Evolutionary conservation across 495 filamentous ascomycete genomes (phyloP).

Genomic region (Penicillium samsonianum): DNA sequence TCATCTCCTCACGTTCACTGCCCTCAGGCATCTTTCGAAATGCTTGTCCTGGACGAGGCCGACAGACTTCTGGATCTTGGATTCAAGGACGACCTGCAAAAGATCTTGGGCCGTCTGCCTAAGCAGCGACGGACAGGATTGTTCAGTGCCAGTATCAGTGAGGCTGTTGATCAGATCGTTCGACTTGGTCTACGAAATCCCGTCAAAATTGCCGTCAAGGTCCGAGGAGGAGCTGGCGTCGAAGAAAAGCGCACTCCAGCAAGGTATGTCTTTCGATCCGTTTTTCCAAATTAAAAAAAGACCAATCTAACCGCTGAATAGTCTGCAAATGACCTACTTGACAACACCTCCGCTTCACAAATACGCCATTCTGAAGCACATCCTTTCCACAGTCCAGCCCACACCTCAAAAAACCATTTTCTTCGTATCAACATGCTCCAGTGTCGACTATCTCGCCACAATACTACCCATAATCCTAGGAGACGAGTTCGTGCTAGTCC

Average conservation of each 20-base stretch:
- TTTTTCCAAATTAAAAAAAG: background rate
- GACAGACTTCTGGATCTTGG: constrained; percentile 92
- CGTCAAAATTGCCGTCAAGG: constrained; percentile 88
- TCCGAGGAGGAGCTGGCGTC: constrained; percentile 72
- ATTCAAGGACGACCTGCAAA: constrained; percentile 86
- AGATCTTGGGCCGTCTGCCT: constrained; percentile 79
- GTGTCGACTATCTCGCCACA: constrained; percentile 88
- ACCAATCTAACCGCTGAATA: constrained; percentile 24
- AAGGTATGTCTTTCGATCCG: constrained; percentile 35
- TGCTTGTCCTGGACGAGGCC: constrained; percentile 90
- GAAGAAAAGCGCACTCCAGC: constrained; percentile 88
- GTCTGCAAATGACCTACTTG: constrained; percentile 88
- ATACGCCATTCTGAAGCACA: constrained; percentile 66
- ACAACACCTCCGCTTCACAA: constrained; percentile 73
- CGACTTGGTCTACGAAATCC: constrained; percentile 90
- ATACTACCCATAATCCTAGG: constrained; percentile 68
- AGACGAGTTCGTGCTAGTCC: constrained; percentile 63
- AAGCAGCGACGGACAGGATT: constrained; percentile 93
- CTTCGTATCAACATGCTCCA: constrained; percentile 91
- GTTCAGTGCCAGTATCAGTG: constrained; percentile 89
- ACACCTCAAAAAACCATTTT: constrained; percentile 82
- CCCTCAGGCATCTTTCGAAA: constrained; percentile 83
- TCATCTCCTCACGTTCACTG: constrained; percentile 90
- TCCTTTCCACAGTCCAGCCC: constrained; percentile 68
- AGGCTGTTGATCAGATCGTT: constrained; percentile 90